A percentile compares a stretch with the other conserved stretches of the same genome.
phyloP scores from a whole-genome alignment of 1,139 yeast species.

The Taphrina betulina region DNA sequence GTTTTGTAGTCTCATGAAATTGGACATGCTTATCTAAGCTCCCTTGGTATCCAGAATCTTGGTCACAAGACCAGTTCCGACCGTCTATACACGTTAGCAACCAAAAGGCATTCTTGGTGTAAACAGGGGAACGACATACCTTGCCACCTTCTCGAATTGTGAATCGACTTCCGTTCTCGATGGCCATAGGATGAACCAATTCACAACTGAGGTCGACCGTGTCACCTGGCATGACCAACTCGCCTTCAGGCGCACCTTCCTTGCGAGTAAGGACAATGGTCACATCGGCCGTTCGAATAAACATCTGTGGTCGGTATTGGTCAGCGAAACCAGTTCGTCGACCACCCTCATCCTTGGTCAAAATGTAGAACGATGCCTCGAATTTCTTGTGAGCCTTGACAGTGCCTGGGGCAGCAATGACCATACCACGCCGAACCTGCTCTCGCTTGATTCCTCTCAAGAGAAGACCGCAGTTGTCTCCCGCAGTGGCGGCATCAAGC shows the following conservation, averaged over 20 bases:
- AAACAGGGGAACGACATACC: background rate
- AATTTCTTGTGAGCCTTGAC: slow-evolving; percentile 91
- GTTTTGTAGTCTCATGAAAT: background rate
- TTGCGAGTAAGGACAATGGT: slow-evolving; percentile 92
- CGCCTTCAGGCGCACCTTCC: slow-evolving; percentile 54
- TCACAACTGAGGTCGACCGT: slow-evolving; percentile 94
- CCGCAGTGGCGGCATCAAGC: slow-evolving; percentile 95
- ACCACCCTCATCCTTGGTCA: slow-evolving; percentile 98
- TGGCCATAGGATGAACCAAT: slow-evolving; percentile 85
- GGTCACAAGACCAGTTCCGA: slow-evolving; percentile 21
- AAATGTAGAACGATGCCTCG: slow-evolving; percentile 87
- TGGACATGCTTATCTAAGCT: background rate
- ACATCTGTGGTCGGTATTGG: slow-evolving; percentile 97
- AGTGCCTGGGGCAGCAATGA: slow-evolving; percentile 86
- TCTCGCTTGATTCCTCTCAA: slow-evolving; percentile 99
- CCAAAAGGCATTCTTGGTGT: no score
- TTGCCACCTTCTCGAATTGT: slow-evolving; percentile 99
- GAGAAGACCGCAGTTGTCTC: slow-evolving; percentile 97
- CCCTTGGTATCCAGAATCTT: slow-evolving; percentile 23
- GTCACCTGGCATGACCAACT: slow-evolving; percentile 98
- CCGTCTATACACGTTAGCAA: no score
- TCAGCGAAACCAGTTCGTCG: slow-evolving; percentile 97
- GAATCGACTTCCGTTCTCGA: slow-evolving; percentile 96
- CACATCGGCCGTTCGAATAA: slow-evolving; percentile 93
- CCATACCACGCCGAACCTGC: slow-evolving; percentile 97